These are phyloP conservation scores for Multifurca ochricompacta DNA, from an alignment of 768 basidiomycete species.

Conservation along the genomic window DNA sequence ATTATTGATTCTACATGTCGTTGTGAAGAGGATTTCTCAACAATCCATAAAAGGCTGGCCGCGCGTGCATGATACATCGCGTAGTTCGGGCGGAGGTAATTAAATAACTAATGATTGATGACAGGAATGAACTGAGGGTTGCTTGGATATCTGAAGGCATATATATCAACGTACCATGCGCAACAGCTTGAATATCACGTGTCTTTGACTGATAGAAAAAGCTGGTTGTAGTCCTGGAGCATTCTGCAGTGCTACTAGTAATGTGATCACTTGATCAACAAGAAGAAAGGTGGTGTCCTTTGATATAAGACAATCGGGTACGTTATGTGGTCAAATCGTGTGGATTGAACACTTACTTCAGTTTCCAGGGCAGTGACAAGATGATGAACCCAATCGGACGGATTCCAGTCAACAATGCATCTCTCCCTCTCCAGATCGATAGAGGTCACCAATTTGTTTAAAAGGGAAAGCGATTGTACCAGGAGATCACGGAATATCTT, in stretches of 20 bases:
- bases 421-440: slow-evolving; percentile 29
- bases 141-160: not conserved
- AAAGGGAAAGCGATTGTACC: slow-evolving; percentile 42
- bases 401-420: slow-evolving; percentile 48
- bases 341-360: slow-evolving; percentile 36
- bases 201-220: slow-evolving; percentile 43
- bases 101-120: slow-evolving; percentile 44
- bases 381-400: slow-evolving; percentile 51
- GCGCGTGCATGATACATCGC: slow-evolving; percentile 75
- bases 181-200: slow-evolving; percentile 52
- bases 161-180: slow-evolving; percentile 33
- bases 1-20: slow-evolving; percentile 75
- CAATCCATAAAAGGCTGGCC: slow-evolving; percentile 74
- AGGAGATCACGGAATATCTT: slow-evolving; percentile 41
- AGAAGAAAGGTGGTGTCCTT: slow-evolving; percentile 20
- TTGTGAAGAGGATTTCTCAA: slow-evolving; percentile 48
- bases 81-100: slow-evolving; percentile 59
- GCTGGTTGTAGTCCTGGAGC: slow-evolving; percentile 11
- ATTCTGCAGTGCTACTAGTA: slow-evolving; percentile 11
- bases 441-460: slow-evolving; percentile 43
- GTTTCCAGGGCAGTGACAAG: slow-evolving; percentile 48
- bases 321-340: not conserved
- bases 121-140: slow-evolving; percentile 1
- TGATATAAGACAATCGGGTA: not conserved
- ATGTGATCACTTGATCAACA: slow-evolving; percentile 19